phyloP scores from a whole-genome alignment of 345 rosid species.

The Aegle marmelos region DNA sequence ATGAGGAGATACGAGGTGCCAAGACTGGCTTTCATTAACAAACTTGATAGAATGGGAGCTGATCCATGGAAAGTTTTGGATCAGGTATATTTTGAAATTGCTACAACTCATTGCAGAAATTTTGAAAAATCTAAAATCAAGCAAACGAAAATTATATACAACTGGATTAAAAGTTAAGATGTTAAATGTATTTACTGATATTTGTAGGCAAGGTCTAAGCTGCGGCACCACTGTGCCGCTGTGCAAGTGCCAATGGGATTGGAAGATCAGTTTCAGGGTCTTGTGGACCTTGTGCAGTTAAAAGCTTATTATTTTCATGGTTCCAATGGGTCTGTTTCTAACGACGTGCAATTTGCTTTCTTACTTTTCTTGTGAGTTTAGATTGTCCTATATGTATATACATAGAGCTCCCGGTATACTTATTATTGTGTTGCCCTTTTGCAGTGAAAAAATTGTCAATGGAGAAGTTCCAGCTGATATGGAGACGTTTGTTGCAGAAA shows the following conservation, averaged over 20 bases:
- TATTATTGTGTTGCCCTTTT: constrained; percentile 20
- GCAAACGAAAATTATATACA: not conserved
- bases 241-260: constrained; percentile 95
- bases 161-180: not conserved
- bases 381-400: not conserved
- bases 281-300: constrained; percentile 71
- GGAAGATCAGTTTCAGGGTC: constrained; percentile 90
- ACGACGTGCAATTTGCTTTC: constrained; percentile 6
- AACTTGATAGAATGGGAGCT: constrained; percentile 99
- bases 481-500: constrained; percentile 72
- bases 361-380: not conserved
- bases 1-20: constrained; percentile 99
- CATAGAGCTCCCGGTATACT: not conserved
- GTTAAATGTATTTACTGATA: not conserved
- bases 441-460: constrained; percentile 75
- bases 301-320: constrained; percentile 81
- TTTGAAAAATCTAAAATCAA: not conserved
- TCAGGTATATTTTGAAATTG: constrained; percentile 50
- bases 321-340: constrained; percentile 71
- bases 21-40: constrained; percentile 87
- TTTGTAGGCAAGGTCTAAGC: constrained; percentile 83
- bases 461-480: constrained; percentile 78
- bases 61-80: constrained; percentile 98
- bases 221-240: constrained; percentile 94
- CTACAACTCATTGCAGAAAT: not conserved